Conservation (phyloP, 2,329 filamentous ascomycete species). For the Trichoderma harzianum region DNA sequence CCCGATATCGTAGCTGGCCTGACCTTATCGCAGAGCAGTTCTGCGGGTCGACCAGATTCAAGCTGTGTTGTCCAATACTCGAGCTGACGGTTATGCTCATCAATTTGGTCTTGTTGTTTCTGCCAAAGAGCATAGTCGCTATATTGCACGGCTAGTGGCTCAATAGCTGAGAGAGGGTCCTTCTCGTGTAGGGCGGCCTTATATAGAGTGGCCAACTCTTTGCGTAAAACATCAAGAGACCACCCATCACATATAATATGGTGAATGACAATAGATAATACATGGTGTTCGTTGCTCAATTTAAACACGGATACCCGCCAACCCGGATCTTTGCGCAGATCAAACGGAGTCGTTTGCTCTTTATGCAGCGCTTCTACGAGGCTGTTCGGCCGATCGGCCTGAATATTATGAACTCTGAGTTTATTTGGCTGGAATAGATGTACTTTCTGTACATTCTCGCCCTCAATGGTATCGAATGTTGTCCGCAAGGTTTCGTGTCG, state of each 20-base stretch:
- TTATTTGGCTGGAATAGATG: background rate
- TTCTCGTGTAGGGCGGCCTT: background rate
- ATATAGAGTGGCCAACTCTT: background rate
- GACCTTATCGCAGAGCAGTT: background rate
- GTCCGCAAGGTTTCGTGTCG: background rate
- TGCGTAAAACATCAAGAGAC: background rate
- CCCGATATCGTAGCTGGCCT: background rate
- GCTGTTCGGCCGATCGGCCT: background rate
- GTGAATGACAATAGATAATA: background rate
- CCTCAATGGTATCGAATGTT: background rate
- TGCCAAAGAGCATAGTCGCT: background rate
- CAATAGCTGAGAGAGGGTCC: background rate
- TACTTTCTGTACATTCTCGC: background rate
- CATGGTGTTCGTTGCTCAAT: background rate
- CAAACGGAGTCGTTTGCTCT: background rate
- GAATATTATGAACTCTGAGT: background rate
- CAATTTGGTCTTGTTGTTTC: background rate
- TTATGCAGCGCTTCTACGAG: background rate
- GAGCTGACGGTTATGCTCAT: background rate
- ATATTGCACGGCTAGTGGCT: background rate
- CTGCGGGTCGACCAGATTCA: background rate
- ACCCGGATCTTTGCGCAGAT: background rate
- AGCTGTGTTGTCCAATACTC: background rate
- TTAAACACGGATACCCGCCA: background rate
- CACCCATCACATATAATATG: background rate